Evolutionary conservation across 169 alveolate genomes (phyloP), one percentile per base, ranked within the genome.

Genomic region (Cystoisospora suis): DNA sequence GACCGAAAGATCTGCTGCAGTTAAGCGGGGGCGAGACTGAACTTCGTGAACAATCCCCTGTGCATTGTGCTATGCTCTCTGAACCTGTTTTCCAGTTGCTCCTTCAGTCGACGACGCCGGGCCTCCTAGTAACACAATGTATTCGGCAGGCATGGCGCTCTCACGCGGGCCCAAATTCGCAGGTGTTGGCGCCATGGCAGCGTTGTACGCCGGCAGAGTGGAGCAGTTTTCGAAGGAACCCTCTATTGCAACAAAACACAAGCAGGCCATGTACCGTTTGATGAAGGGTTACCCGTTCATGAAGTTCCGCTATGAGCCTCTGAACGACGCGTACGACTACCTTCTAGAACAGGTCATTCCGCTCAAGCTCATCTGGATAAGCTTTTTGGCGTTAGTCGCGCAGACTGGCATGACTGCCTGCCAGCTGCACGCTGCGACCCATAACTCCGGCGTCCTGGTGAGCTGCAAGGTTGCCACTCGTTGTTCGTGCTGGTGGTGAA

Each of bases 201-300:
- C 6, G 1, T 44, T 32, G 77, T 65, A 65, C n/a, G 77, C 77
- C n/a, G 77, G 77, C 38, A 3, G 77, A 2, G 77, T 65, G 27
- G 77, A 15, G 44, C 77, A 65, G 42, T 65, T 65, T n/a, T 65
- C 77, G n/a, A 65, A 65, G 77, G 77, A 65, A 5, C 77, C 77
- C 6, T 15, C 9, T 3, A 7, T 44, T 9, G 77, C 44, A 17
- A 20, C 34, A 36, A 65, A 65, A 20, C 77, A 65, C 77, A 65
- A 65, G 77, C 0, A 36, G 34, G 77, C 77, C 40, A n/a, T n/a
- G 77, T n/a, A n/a, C 44, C 77, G 77, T 12, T 1, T 65, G n/a
- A 12, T n/a, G 6, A 65, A 6, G 40, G 77, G 77, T 7, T 65
- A 65, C 34, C 77, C 77, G 77, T 65, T 65, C 77, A 44, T 65